Conservation (phyloP, 768 basidiomycete species). For the Panus rudis region DNA sequence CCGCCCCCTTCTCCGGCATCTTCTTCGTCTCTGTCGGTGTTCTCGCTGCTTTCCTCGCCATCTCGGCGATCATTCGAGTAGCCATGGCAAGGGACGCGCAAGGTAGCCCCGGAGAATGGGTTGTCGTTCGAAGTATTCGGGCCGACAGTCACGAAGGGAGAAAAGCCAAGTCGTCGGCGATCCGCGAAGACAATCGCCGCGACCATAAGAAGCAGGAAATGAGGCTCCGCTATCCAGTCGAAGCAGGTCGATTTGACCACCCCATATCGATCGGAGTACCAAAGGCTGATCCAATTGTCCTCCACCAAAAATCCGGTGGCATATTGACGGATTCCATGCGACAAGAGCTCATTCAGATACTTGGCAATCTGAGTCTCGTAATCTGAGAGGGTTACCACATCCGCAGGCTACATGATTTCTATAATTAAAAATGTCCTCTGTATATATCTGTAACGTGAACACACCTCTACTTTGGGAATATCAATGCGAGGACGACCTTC, state of each 20-base stretch:
- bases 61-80: too few species aligned
- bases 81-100: too few species aligned
- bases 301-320: neutral
- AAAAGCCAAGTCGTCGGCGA: neutral
- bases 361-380: neutral
- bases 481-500: too few species aligned
- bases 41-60: too few species aligned
- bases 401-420: too few species aligned
- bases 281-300: neutral
- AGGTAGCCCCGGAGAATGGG: neutral
- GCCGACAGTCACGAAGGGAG: neutral
- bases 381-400: too few species aligned
- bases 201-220: neutral
- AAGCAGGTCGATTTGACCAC: neutral
- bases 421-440: too few species aligned
- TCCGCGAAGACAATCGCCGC: neutral
- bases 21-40: too few species aligned
- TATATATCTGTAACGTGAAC: too few species aligned
- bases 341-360: neutral
- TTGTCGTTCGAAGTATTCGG: neutral
- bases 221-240: neutral
- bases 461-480: too few species aligned
- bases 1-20: too few species aligned
- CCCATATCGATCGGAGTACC: neutral
- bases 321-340: neutral